Evolutionary conservation across 805 yeast genomes (phyloP).

Genomic region (Hanseniaspora jakobsenii): DNA sequence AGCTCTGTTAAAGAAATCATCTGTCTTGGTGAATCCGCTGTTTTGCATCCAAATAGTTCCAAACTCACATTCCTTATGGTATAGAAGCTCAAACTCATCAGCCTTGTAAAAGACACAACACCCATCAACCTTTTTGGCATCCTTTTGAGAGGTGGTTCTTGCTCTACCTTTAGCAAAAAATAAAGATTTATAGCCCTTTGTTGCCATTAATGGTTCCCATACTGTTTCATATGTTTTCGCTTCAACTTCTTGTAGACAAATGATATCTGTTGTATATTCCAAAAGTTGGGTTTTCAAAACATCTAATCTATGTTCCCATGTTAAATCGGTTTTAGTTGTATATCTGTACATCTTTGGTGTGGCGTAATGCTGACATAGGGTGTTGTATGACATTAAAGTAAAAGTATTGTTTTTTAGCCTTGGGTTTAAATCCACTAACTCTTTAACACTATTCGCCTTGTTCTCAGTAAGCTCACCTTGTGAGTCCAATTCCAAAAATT

Average conservation of each 20-base stretch:
- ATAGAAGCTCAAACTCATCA: slow-evolving; percentile 55
- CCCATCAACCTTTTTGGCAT: slow-evolving; percentile 88
- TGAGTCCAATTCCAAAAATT: slow-evolving; percentile 68
- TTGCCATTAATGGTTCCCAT: slow-evolving; percentile 65
- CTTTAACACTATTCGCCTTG: slow-evolving; percentile 25
- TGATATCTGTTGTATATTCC: slow-evolving; percentile 54
- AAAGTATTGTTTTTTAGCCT: slow-evolving; percentile 36
- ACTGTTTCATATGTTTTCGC: slow-evolving; percentile 71
- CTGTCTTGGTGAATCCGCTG: slow-evolving; percentile 81
- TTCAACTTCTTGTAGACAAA: slow-evolving; percentile 94
- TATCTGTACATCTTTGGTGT: slow-evolving; percentile 83
- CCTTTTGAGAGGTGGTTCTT: slow-evolving; percentile 70
- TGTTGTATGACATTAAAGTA: slow-evolving; percentile 77
- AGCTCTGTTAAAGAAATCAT: slow-evolving; percentile 88
- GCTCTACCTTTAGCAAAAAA: slow-evolving; percentile 87
- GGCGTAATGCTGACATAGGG: slow-evolving; percentile 91
- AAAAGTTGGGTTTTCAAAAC: slow-evolving; percentile 61
- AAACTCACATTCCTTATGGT: slow-evolving; percentile 67
- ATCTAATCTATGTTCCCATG: slow-evolving; percentile 82
- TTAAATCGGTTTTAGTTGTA: slow-evolving; percentile 94
- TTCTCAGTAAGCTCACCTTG: slow-evolving; percentile 48
- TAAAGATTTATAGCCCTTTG: slow-evolving; percentile 65
- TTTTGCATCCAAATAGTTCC: slow-evolving; percentile 68
- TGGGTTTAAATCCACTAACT: slow-evolving; percentile 22
- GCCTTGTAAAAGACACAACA: slow-evolving; percentile 86